phyloP scores from a whole-genome alignment of 306 rosid genomes.

The Delonix regia region DNA sequence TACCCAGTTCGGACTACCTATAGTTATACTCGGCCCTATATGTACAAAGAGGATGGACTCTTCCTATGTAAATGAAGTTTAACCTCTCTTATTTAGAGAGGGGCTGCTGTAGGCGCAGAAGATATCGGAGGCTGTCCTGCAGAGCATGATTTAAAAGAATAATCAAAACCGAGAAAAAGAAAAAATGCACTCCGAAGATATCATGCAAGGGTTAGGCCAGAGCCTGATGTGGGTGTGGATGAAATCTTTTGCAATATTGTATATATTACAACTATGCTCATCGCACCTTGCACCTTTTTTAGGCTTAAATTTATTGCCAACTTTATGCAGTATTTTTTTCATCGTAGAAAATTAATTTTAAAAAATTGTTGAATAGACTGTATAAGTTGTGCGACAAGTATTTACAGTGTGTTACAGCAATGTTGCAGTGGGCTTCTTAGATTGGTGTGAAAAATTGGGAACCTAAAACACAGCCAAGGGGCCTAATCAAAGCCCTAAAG shows the following conservation, averaged over 20 bases:
- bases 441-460: background rate
- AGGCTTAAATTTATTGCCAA: background rate
- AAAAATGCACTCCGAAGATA: no score
- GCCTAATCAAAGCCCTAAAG: background rate
- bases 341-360: background rate
- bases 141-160: no score
- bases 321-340: slow-evolving; percentile 14
- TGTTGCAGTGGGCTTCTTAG: background rate
- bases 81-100: background rate
- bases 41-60: slow-evolving; percentile 8
- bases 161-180: no score
- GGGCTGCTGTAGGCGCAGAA: background rate
- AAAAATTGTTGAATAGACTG: background rate
- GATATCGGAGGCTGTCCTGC: no score
- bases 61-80: background rate
- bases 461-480: background rate
- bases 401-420: background rate
- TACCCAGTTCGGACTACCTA: background rate
- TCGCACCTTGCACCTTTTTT: background rate
- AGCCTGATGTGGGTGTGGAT: background rate
- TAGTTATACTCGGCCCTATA: background rate
- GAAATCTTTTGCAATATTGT: background rate
- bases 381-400: no score
- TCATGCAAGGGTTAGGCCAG: background rate
- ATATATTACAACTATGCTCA: background rate